These are phyloP conservation scores for Paramyrothecium sp. DNA, from an alignment of 2,329 filamentous ascomycete genomes.

Conservation along the genomic window DNA sequence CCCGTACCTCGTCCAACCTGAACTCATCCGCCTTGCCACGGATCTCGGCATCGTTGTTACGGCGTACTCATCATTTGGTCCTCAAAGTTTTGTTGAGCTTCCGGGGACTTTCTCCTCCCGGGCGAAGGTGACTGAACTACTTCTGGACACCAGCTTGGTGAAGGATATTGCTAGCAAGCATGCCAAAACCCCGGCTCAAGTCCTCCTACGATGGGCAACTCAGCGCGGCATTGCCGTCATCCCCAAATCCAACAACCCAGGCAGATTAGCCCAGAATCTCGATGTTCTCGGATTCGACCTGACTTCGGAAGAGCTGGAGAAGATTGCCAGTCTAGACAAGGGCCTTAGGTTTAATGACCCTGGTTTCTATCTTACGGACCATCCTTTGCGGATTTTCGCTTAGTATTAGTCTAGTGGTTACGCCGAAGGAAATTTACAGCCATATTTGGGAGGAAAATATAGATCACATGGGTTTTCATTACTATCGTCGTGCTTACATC, in stretches of 20 bases:
- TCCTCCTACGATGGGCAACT: constrained; percentile 66
- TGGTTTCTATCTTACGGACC: constrained; percentile 27
- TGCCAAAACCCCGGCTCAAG: constrained; percentile 60
- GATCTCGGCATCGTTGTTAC: constrained; percentile 58
- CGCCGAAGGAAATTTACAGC: too few species aligned
- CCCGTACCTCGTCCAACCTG: constrained; percentile 62
- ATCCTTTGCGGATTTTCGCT: constrained; percentile 53
- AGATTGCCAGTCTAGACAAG: constrained; percentile 52
- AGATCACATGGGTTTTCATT: too few species aligned
- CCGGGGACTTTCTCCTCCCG: constrained; percentile 15
- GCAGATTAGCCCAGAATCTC: constrained; percentile 52
- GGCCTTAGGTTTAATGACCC: constrained; percentile 54
- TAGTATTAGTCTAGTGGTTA: too few species aligned
- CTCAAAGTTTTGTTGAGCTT: constrained; percentile 40
- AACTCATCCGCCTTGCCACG: constrained; percentile 55
- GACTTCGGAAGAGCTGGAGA: constrained; percentile 50
- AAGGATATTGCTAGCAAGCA: constrained; percentile 52
- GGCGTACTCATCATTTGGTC: constrained; percentile 66
- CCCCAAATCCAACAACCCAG: constrained; percentile 58
- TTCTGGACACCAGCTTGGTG: constrained; percentile 36
- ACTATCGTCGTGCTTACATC: too few species aligned
- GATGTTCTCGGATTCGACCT: constrained; percentile 56
- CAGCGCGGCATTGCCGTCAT: constrained; percentile 63
- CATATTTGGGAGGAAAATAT: too few species aligned
- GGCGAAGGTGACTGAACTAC: constrained; percentile 21